phyloP scores from a whole-genome alignment of 2,329 filamentous ascomycete genomes.

The Trichoderma brevicompactum region DNA sequence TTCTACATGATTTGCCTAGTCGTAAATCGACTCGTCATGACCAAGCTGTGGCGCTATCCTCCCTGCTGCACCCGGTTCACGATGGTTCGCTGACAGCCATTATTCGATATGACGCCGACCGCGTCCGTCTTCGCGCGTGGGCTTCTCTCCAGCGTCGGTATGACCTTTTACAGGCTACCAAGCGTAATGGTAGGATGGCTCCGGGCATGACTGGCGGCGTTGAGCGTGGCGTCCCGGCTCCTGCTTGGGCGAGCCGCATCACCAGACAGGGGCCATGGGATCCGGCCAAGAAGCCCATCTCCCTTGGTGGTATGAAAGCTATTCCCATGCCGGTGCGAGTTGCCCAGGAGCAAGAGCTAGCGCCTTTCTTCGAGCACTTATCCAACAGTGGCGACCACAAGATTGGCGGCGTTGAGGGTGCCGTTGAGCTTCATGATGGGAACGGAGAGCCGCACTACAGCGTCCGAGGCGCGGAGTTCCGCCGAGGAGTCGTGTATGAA shows the following conservation, averaged over 20 bases:
- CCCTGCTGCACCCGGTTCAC: slow-evolving; percentile 43
- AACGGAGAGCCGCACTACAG: slow-evolving; percentile 45
- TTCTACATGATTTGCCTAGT: slow-evolving; percentile 42
- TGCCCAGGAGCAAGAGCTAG: slow-evolving; percentile 40
- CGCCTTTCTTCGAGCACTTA: slow-evolving; percentile 43
- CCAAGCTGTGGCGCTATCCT: slow-evolving; percentile 40
- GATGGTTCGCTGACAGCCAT: slow-evolving; percentile 43
- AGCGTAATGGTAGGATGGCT: slow-evolving; percentile 39
- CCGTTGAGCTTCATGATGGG: slow-evolving; percentile 41
- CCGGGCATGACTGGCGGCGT: slow-evolving; percentile 40
- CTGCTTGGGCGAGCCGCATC: slow-evolving; percentile 43
- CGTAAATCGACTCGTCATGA: slow-evolving; percentile 41
- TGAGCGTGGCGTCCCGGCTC: slow-evolving; percentile 40
- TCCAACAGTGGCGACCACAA: slow-evolving; percentile 39
- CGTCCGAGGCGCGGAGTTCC: slow-evolving; percentile 44
- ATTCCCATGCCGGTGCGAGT: slow-evolving; percentile 44
- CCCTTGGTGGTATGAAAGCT: slow-evolving; percentile 39
- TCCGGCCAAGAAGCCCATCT: slow-evolving; percentile 38
- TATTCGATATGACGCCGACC: slow-evolving; percentile 45
- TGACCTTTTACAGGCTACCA: slow-evolving; percentile 41
- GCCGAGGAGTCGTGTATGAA: slow-evolving; percentile 51
- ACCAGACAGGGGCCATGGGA: slow-evolving; percentile 44
- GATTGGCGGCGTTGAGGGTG: slow-evolving; percentile 34
- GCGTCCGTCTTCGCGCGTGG: slow-evolving; percentile 45
- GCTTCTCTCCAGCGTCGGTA: slow-evolving; percentile 44